Conservation (phyloP, 257 asterid genomes). For the Sherardia arvensis region DNA sequence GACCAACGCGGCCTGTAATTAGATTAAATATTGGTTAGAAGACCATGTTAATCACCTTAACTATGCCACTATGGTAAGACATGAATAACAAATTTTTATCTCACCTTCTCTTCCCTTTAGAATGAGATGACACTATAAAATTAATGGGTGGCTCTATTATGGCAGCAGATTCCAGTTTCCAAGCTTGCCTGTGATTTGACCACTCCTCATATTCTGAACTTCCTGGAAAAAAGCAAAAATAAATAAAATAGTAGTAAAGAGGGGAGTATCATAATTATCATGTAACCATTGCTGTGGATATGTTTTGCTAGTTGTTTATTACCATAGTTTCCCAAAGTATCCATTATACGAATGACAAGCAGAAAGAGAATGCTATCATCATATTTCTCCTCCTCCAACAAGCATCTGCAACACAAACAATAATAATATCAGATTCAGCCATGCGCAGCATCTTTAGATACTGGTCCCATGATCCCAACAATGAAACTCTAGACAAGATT, state of each 20-base stretch:
- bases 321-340: conserved; percentile 90
- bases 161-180: conserved; percentile 92
- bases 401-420: conserved; percentile 47
- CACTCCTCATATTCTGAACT: conserved; percentile 98
- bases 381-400: conserved; percentile 86
- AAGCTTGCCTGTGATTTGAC: conserved; percentile 89
- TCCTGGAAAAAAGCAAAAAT: conserved; percentile 34
- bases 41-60: conserved; percentile 11
- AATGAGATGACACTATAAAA: conserved; percentile 74
- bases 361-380: conserved; percentile 94
- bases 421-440: conserved; percentile 18
- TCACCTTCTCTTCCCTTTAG: conserved; percentile 90
- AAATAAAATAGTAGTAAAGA: background rate
- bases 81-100: conserved; percentile 12
- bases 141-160: conserved; percentile 85
- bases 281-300: conserved; percentile 35
- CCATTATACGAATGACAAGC: conserved; percentile 87
- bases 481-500: conserved; percentile 14
- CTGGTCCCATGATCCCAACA: conserved; percentile 1
- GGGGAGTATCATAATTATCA: background rate
- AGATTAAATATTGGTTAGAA: conserved; percentile 1
- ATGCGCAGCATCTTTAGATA: background rate
- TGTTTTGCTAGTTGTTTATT: conserved; percentile 16
- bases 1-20: conserved; percentile 91
- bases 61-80: conserved; percentile 2